Conservation (phyloP, 2,329 filamentous ascomycete genomes). For the Colletotrichum tropicale region DNA sequence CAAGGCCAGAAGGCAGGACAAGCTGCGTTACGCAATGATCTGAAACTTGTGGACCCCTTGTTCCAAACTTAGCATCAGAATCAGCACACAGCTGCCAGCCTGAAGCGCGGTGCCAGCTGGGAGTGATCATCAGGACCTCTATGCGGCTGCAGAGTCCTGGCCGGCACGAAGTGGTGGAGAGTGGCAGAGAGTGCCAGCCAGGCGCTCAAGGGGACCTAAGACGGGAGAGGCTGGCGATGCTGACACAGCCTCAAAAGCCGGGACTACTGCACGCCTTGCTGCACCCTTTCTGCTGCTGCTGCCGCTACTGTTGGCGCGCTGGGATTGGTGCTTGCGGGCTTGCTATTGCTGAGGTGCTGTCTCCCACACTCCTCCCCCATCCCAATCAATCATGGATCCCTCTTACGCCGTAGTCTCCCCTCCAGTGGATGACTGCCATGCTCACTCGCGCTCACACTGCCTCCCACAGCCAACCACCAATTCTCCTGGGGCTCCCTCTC, state of each 20-base stretch:
- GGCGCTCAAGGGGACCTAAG: not conserved
- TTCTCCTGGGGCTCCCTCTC: not conserved
- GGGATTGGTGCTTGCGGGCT: not conserved
- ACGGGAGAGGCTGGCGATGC: slow-evolving; percentile 20
- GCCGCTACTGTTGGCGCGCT: not conserved
- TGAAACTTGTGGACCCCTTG: slow-evolving; percentile 12
- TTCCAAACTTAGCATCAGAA: slow-evolving; percentile 20
- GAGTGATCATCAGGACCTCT: not conserved
- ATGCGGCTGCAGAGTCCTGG: not conserved
- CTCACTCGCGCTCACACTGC: not conserved
- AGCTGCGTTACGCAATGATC: slow-evolving; percentile 11
- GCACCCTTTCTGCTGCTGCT: not conserved
- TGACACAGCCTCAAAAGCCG: slow-evolving; percentile 21
- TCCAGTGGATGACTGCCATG: not conserved
- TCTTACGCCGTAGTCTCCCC: not conserved
- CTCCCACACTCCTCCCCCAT: not conserved
- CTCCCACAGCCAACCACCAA: not conserved
- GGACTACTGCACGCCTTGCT: slow-evolving; percentile 18
- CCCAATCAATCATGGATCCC: not conserved
- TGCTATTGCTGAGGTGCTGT: not conserved
- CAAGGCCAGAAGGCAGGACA: not conserved
- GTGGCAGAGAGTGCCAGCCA: not conserved
- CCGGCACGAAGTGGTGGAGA: not conserved
- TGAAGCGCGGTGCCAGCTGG: not conserved
- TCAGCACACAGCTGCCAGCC: not conserved